Evolutionary conservation across 1,284 basidiomycete species (phyloP), one percentile per base, ranked within the genome.

Genomic region (Phylloporus sp.): DNA sequence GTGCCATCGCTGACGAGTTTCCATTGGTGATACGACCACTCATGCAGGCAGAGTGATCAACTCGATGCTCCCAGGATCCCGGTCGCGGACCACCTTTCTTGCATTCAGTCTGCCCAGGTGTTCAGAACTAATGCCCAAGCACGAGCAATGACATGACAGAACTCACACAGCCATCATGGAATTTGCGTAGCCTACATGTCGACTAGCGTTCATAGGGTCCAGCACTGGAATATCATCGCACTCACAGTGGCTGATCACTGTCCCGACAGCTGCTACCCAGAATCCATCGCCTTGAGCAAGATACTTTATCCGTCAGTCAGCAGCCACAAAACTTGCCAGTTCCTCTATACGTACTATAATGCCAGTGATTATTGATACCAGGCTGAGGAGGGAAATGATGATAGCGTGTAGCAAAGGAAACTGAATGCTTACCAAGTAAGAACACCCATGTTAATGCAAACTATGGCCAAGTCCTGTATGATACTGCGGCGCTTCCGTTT

Each of bases 151-250:
- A 35, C 12, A 68, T 14, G 47, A 49, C 19, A 11, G n/a, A 27
- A 52, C 66, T 63, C 41, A 71, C 70, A 69, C 66, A 11, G 65
- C 65, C 25, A 70, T 6, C 70, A 70, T 66, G 25, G 70, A 69
- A 37, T 65, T 71, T 55, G 64, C 65, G n/a, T 71, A 71, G 15
- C 62, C 70, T 71, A 37, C n/a, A 57, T 17, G 29, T 49, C 43
- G n/a, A 35, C 19, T 3, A 25, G 45, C n/a, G 6, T 11, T 17
- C 27, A 10, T 15, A 27, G 32, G 10, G 15, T 35, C 23, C 25
- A n/a, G 14, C 12, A 23, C 17, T 53, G 14, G 27, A 43, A 43
- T 25, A 29, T 7, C 32, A n/a, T 25, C 23, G n/a, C 32, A 60
- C 57, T 60, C 25, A 57, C 62, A 60, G 43, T 41, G 63, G 37